phyloP scores from a whole-genome alignment of 1,284 basidiomycete species.

The Ceratobasidium theobromae region DNA sequence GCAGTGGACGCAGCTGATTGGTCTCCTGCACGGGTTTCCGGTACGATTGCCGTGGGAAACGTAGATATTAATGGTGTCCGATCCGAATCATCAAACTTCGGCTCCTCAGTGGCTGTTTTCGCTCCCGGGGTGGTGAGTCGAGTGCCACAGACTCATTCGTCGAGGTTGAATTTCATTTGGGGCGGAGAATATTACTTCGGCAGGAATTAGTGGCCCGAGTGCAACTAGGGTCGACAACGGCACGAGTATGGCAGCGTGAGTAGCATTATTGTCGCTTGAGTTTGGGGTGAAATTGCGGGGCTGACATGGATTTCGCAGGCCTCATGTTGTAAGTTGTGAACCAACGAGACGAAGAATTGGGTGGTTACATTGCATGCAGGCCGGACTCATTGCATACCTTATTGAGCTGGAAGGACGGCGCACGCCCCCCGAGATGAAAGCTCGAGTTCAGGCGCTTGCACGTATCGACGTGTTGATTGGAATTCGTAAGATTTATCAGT shows the following conservation, averaged over 20 bases:
- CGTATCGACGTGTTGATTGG: background rate
- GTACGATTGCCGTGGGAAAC: conserved; percentile 28
- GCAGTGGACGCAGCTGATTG: conserved; percentile 13
- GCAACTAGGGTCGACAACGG: conserved; percentile 17
- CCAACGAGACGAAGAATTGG: background rate
- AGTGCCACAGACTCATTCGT: background rate
- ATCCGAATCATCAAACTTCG: conserved; percentile 21
- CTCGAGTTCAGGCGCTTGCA: conserved; percentile 23
- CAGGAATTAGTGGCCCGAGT: conserved; percentile 12
- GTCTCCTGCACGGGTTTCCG: conserved; percentile 25
- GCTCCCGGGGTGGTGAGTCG: conserved; percentile 29
- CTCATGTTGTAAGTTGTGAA: conserved; percentile 9
- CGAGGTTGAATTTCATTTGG: background rate
- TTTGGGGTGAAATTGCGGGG: background rate
- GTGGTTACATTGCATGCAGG: background rate
- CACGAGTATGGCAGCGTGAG: conserved; percentile 28
- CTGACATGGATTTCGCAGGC: background rate
- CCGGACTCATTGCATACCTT: conserved; percentile 17
- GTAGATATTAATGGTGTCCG: conserved; percentile 25
- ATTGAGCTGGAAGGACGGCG: conserved; percentile 17
- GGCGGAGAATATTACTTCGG: conserved; percentile 11
- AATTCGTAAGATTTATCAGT: conserved; percentile 6
- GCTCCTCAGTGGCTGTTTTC: conserved; percentile 21
- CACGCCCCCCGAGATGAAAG: conserved; percentile 20
- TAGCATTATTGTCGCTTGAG: background rate